A percentile compares a stretch with the other conserved stretches of the same genome.
phyloP scores from a whole-genome alignment of 1,139 yeast genomes.

The Sugiyamaella sp. region DNA sequence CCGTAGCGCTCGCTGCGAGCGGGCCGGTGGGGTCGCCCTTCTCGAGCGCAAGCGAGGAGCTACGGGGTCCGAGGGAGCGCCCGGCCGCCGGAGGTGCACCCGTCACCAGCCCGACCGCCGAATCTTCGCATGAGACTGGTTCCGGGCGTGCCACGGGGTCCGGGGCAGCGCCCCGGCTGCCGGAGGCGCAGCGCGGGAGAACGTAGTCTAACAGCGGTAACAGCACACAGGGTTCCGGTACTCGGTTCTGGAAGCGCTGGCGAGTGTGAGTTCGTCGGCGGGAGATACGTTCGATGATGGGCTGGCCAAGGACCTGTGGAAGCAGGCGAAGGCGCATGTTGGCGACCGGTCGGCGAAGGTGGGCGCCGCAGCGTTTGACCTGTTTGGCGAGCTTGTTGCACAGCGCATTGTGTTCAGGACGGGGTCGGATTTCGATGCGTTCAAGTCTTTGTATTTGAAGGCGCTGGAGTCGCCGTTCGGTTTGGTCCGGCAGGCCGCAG shows the following conservation, averaged over 20 bases:
- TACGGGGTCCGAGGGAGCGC: no score
- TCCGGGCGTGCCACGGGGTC: no score
- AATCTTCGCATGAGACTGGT: no score
- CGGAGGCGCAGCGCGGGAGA: no score
- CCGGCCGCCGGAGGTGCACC: no score
- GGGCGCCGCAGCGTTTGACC: constrained; percentile 38
- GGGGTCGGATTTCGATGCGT: constrained; percentile 39
- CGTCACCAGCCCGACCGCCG: no score
- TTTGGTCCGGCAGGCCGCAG: constrained; percentile 40
- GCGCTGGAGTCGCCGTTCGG: constrained; percentile 38
- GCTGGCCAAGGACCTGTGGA: constrained; percentile 41
- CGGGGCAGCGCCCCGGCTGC: no score
- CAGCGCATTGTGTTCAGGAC: constrained; percentile 35
- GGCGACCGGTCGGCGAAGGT: constrained; percentile 40
- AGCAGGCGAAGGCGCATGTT: constrained; percentile 34
- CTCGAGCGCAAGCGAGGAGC: no score
- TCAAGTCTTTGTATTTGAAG: constrained; percentile 34
- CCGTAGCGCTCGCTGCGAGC: no score
- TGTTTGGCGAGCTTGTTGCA: constrained; percentile 31
- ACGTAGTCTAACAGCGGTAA: no score
- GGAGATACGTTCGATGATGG: constrained; percentile 43
- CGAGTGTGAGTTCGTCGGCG: constrained; percentile 31
- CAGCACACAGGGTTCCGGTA: constrained; percentile 38
- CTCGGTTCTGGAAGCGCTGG: constrained; percentile 34
- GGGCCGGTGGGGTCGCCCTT: no score